Conservation (phyloP, 1,284 basidiomycete genomes). For the Puccinia coronata region DNA sequence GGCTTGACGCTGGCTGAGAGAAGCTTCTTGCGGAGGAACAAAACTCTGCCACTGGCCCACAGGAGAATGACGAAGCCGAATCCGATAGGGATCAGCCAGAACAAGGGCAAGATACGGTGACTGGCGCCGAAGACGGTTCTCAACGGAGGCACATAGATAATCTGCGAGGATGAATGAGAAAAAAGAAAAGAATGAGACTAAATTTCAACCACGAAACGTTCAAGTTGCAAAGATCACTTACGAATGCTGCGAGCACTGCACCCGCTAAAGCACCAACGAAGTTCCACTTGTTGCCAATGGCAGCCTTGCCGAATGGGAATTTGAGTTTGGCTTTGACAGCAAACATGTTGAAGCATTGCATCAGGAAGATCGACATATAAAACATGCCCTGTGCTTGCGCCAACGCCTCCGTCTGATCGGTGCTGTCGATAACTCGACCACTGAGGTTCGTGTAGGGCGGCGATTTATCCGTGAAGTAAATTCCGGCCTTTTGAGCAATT, state of each 20-base stretch:
- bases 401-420: conserved; percentile 66
- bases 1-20: conserved; percentile 67
- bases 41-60: conserved; percentile 67
- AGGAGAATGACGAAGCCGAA: conserved; percentile 67
- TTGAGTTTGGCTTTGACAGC: conserved; percentile 69
- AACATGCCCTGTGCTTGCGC: conserved; percentile 68
- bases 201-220: background rate
- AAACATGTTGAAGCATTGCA: conserved; percentile 72
- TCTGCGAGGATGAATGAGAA: conserved; percentile 2
- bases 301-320: conserved; percentile 67
- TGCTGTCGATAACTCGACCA: conserved; percentile 63
- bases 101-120: conserved; percentile 66
- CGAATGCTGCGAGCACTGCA: conserved; percentile 68
- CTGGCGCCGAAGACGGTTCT: conserved; percentile 70
- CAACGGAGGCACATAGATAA: conserved; percentile 67
- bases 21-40: conserved; percentile 65
- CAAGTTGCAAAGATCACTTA: conserved; percentile 59
- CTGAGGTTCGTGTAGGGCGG: conserved; percentile 66
- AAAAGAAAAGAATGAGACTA: background rate
- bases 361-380: conserved; percentile 70
- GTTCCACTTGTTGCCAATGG: conserved; percentile 68
- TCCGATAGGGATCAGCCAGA: conserved; percentile 69
- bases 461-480: conserved; percentile 64
- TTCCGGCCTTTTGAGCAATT: conserved; percentile 63
- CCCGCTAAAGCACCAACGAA: conserved; percentile 68